Evolutionary conservation across 495 filamentous ascomycete species (phyloP).

Genomic region (Pseudomonodictys pantanalensis): DNA sequence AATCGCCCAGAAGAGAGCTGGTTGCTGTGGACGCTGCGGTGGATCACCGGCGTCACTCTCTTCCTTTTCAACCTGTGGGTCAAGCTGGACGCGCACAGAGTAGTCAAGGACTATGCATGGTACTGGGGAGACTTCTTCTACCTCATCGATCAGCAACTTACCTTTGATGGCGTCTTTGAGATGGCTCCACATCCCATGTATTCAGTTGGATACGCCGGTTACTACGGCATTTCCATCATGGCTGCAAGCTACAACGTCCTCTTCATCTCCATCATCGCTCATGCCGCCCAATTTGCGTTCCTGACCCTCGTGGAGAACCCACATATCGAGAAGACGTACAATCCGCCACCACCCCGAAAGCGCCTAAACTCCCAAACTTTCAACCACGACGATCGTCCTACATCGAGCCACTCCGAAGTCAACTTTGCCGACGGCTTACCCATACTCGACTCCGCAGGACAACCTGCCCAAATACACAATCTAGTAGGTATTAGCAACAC

Average conservation of each 20-base stretch:
- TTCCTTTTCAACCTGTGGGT: slow-evolving; percentile 98
- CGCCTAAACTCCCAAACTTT: slow-evolving; percentile 18
- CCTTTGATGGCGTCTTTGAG: slow-evolving; percentile 97
- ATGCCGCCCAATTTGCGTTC: slow-evolving; percentile 93
- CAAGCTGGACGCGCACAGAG: slow-evolving; percentile 93
- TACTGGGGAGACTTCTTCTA: slow-evolving; percentile 99
- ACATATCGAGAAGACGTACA: slow-evolving; percentile 98
- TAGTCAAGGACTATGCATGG: slow-evolving; percentile 99
- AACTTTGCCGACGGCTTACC: slow-evolving; percentile 22
- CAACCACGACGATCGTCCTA: slow-evolving; percentile 30
- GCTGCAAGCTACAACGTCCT: slow-evolving; percentile 95
- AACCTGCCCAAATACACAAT: slow-evolving; percentile 71
- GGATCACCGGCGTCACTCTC: slow-evolving; percentile 74
- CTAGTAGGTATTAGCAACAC: slow-evolving; percentile 76
- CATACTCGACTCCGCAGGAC: slow-evolving; percentile 36
- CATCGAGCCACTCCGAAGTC: slow-evolving; percentile 30
- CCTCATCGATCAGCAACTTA: slow-evolving; percentile 94
- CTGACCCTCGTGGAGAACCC: slow-evolving; percentile 88
- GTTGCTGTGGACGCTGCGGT: slow-evolving; percentile 67
- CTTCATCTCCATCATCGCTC: slow-evolving; percentile 91
- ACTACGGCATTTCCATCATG: slow-evolving; percentile 98
- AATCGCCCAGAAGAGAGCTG: slow-evolving; percentile 71
- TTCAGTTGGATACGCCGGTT: slow-evolving; percentile 95
- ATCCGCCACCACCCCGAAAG: slow-evolving; percentile 67
- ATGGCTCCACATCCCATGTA: slow-evolving; percentile 99